Conservation (phyloP, 805 yeast genomes). For the Hanseniaspora vineae region DNA sequence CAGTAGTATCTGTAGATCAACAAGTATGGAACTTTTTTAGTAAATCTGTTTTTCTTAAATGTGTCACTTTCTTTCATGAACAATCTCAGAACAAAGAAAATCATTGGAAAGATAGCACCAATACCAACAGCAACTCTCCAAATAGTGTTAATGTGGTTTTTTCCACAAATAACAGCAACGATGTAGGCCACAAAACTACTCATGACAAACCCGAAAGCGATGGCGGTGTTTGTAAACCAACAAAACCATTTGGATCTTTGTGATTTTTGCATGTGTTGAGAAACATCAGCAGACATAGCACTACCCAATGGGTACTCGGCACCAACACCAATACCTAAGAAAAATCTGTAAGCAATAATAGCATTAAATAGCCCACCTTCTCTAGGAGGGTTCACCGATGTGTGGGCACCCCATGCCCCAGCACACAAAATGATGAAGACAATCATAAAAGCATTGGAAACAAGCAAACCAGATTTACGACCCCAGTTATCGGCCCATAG, state of each 20-base stretch:
- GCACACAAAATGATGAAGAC: constrained; percentile 71
- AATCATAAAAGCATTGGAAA: constrained; percentile 63
- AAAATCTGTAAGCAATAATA: constrained; percentile 70
- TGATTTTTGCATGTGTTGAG: constrained; percentile 82
- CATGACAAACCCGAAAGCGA: constrained; percentile 76
- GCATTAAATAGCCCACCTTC: constrained; percentile 71
- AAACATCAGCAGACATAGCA: constrained; percentile 85
- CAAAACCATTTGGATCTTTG: constrained; percentile 79
- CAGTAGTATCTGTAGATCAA: constrained; percentile 69
- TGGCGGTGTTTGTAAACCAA: constrained; percentile 82
- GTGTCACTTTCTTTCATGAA: constrained; percentile 63
- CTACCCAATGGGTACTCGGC: constrained; percentile 87
- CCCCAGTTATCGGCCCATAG: constrained; percentile 67
- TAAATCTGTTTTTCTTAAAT: constrained; percentile 56
- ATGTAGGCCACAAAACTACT: constrained; percentile 81
- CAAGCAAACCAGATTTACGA: constrained; percentile 72
- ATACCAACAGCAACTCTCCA: constrained; percentile 89
- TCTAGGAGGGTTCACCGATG: constrained; percentile 31
- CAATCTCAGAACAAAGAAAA: constrained; percentile 65
- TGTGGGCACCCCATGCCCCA: constrained; percentile 74
- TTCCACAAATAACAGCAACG: constrained; percentile 67
- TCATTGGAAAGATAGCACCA: constrained; percentile 79
- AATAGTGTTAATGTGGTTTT: constrained; percentile 59
- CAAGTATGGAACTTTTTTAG: constrained; percentile 51
- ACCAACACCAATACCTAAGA: constrained; percentile 86